Conservation (phyloP, 306 rosid species). For the Castanea sativa region DNA sequence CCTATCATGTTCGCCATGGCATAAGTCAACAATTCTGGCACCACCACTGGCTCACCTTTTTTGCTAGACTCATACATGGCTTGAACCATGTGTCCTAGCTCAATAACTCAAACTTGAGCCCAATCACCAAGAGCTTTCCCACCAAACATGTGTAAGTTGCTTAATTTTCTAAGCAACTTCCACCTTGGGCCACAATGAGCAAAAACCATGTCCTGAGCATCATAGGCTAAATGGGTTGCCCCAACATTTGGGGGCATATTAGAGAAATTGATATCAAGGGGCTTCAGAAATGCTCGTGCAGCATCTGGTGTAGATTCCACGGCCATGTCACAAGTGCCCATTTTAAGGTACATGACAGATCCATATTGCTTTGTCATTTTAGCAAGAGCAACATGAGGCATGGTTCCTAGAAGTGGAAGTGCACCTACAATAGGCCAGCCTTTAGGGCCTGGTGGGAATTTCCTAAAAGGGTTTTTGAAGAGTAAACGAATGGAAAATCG, state of each 20-base stretch:
- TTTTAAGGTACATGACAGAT: conserved; percentile 42
- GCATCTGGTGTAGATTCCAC: conserved; percentile 35
- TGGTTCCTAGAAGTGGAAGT: conserved; percentile 40
- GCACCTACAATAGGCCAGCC: conserved; percentile 54
- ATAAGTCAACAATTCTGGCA: conserved; percentile 19
- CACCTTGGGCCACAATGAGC: conserved; percentile 35
- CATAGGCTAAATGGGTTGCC: conserved; percentile 39
- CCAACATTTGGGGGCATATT: conserved; percentile 41
- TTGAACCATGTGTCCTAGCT: conserved; percentile 23
- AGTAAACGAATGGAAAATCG: conserved; percentile 22
- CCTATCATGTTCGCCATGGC: conserved; percentile 34
- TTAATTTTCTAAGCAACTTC: conserved; percentile 28
- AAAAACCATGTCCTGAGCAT: conserved; percentile 45
- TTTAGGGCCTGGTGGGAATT: conserved; percentile 49
- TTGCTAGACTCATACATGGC: conserved; percentile 18
- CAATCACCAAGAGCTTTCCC: conserved; percentile 31
- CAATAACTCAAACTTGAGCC: not conserved
- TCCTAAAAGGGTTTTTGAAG: not conserved
- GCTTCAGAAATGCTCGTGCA: conserved; percentile 42
- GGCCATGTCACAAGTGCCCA: conserved; percentile 46
- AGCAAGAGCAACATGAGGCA: conserved; percentile 49
- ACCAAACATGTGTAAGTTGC: conserved; percentile 37
- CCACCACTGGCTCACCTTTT: conserved; percentile 7
- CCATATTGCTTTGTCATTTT: conserved; percentile 37
- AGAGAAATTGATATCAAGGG: conserved; percentile 32